Evolutionary conservation across 1,284 basidiomycete genomes (phyloP).

Genomic region (Cutaneotrichosporon sp.): DNA sequence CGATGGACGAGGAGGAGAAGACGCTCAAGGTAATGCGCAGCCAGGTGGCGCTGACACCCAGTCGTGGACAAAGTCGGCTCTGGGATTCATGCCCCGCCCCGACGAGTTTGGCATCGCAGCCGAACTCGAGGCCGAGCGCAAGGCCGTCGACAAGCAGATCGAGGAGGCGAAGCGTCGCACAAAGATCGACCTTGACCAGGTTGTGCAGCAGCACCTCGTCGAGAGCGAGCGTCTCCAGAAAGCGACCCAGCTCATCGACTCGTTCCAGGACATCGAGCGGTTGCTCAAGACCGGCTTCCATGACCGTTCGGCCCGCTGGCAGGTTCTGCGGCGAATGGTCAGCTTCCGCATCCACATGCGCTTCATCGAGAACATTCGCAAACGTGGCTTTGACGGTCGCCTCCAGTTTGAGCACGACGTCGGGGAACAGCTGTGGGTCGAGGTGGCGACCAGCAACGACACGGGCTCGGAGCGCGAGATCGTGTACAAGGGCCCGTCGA

Average conservation of each 20-base stretch:
- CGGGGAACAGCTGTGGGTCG: constrained; percentile 63
- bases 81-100: background rate
- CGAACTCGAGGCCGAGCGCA: constrained; percentile 63
- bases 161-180: constrained; percentile 72
- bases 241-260: background rate
- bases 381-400: constrained; percentile 82
- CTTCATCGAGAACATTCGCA: constrained; percentile 78
- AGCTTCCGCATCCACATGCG: constrained; percentile 78
- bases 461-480: background rate
- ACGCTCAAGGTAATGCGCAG: background rate
- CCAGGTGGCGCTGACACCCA: background rate
- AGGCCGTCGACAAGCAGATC: constrained; percentile 67
- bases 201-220: constrained; percentile 48
- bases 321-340: constrained; percentile 81
- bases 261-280: constrained; percentile 9
- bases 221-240: constrained; percentile 1
- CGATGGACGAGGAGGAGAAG: background rate
- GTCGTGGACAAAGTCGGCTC: constrained; percentile 19
- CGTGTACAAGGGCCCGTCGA: constrained; percentile 63
- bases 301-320: constrained; percentile 73
- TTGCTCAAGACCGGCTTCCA: constrained; percentile 32
- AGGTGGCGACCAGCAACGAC: constrained; percentile 8
- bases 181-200: constrained; percentile 74
- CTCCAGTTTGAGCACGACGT: constrained; percentile 73
- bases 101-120: constrained; percentile 57